Evolutionary conservation across 192 early-diverging fungal species (phyloP).

Genomic region (Glomus cerebriforme): DNA sequence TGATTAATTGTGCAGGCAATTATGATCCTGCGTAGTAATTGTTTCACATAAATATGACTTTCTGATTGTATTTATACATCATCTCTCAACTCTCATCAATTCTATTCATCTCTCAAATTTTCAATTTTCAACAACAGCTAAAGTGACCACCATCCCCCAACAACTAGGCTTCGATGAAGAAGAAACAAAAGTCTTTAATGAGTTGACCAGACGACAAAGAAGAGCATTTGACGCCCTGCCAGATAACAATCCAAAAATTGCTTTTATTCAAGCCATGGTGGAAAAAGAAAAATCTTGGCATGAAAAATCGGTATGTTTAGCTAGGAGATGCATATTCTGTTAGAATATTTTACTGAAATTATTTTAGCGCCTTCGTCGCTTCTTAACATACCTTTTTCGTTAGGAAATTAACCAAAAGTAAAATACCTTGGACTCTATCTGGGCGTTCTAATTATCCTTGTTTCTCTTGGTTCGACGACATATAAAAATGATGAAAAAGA

Average conservation of each 20-base stretch:
- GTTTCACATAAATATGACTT: neutral
- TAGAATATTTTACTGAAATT: conserved; percentile 27
- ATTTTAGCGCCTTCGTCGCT: conserved; percentile 12
- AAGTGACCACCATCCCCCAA: neutral
- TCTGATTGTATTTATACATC: neutral
- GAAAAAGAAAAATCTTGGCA: neutral
- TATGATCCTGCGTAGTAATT: conserved; percentile 6
- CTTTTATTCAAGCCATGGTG: neutral
- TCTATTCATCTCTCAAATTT: no score
- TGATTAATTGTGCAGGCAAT: no score
- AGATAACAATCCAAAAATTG: conserved; percentile 11
- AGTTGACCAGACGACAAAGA: conserved; percentile 3
- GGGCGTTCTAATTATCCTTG: neutral
- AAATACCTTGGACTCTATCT: neutral
- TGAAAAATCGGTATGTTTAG: conserved; percentile 30
- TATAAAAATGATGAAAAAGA: neutral
- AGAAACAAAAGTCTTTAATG: no score
- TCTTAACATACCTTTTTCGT: conserved; percentile 8
- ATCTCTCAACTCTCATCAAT: no score
- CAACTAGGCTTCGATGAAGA: neutral
- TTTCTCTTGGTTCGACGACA: neutral
- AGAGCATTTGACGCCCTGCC: no score
- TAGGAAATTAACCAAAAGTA: conserved; percentile 1
- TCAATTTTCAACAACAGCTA: neutral
- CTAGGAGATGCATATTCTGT: conserved; percentile 17